Evolutionary conservation across 2,329 filamentous ascomycete species (phyloP).

Genomic region (Beauveria scarabaeidicola): DNA sequence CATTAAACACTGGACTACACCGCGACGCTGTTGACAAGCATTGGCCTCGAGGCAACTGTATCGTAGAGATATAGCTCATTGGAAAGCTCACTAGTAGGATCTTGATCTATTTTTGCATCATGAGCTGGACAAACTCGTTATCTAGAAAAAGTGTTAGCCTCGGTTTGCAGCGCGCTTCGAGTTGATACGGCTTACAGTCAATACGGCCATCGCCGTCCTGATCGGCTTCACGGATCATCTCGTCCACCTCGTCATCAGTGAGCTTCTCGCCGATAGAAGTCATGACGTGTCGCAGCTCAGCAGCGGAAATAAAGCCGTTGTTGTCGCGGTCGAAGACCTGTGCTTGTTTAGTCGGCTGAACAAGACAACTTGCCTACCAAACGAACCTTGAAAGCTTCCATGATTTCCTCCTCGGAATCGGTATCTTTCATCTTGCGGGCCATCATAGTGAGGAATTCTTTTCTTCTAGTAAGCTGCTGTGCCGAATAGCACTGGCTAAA

Average conservation of each 20-base stretch:
- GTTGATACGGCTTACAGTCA: conserved; percentile 55
- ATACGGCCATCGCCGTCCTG: conserved; percentile 85
- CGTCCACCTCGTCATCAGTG: conserved; percentile 82
- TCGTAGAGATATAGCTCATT: background rate
- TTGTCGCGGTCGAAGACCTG: conserved; percentile 80
- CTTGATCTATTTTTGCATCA: conserved; percentile 78
- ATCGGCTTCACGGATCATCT: conserved; percentile 89
- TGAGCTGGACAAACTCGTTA: conserved; percentile 89
- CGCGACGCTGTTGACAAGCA: background rate
- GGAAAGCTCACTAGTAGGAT: background rate
- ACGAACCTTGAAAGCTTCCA: conserved; percentile 74
- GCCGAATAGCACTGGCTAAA: background rate
- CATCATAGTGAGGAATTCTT: conserved; percentile 91
- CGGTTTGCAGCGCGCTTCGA: background rate
- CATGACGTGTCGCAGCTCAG: conserved; percentile 84
- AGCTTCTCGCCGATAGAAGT: conserved; percentile 87
- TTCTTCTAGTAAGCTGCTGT: background rate
- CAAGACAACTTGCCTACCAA: too few relatives aligned
- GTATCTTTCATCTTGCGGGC: conserved; percentile 92
- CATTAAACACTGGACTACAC: background rate
- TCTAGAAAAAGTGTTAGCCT: conserved; percentile 38
- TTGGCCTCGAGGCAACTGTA: background rate
- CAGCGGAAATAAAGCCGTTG: conserved; percentile 85
- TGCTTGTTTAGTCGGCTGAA: background rate
- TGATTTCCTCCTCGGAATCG: conserved; percentile 83